Evolutionary conservation across 2,329 filamentous ascomycete genomes (phyloP).

Genomic region (Septoria linicola): DNA sequence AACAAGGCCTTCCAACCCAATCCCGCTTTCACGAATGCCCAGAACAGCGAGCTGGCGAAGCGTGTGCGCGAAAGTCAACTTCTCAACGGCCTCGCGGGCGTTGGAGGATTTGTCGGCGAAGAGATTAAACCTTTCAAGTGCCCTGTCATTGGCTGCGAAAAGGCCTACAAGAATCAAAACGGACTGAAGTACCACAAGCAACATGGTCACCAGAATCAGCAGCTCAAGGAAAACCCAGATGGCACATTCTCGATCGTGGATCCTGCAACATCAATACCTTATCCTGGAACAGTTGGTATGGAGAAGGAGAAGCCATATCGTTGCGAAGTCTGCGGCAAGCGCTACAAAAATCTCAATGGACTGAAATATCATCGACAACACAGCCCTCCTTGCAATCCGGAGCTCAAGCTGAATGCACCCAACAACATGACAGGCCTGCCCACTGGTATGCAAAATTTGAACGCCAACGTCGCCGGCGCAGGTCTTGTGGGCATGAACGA

Average conservation of each 20-base stretch:
- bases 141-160: slow-evolving; percentile 96
- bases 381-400: slow-evolving; percentile 85
- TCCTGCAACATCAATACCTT: slow-evolving; percentile 88
- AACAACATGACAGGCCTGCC: slow-evolving; percentile 35
- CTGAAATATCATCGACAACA: slow-evolving; percentile 81
- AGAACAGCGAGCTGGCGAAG: slow-evolving; percentile 72
- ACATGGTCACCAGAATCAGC: slow-evolving; percentile 95
- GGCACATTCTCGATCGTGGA: slow-evolving; percentile 98
- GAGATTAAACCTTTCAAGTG: slow-evolving; percentile 98
- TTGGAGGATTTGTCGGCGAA: slow-evolving; percentile 61
- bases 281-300: slow-evolving; percentile 97
- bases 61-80: slow-evolving; percentile 64
- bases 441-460: slow-evolving; percentile 45
- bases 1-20: slow-evolving; percentile 45
- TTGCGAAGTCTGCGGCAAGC: slow-evolving; percentile 94
- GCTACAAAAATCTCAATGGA: slow-evolving; percentile 98
- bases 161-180: slow-evolving; percentile 99
- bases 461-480: slow-evolving; percentile 52
- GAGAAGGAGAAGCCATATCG: slow-evolving; percentile 99
- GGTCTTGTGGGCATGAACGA: slow-evolving; percentile 54
- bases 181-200: slow-evolving; percentile 86
- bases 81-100: slow-evolving; percentile 53
- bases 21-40: slow-evolving; percentile 63
- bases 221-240: slow-evolving; percentile 93
- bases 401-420: slow-evolving; percentile 58